These are phyloP conservation scores for Durusdinium trenchii DNA, from an alignment of 73 alveolate genomes.

Conservation along the genomic window DNA sequence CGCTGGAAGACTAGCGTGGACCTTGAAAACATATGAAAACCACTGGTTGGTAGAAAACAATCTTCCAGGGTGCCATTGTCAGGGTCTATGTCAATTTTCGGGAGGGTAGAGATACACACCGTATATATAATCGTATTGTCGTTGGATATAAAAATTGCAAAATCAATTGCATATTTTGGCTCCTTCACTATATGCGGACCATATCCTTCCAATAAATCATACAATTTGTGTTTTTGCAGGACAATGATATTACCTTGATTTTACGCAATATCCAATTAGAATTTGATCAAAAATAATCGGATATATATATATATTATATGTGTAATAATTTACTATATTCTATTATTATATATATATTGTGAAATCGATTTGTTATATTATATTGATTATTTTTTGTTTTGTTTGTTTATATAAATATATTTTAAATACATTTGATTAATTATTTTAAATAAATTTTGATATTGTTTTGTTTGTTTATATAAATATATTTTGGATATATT, in stretches of 20 bases:
- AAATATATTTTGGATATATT: neutral
- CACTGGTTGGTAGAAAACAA: too few species aligned
- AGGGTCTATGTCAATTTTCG: too few species aligned
- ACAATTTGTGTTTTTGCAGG: neutral
- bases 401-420: neutral
- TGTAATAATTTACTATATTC: neutral
- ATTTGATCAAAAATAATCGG: neutral
- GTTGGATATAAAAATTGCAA: neutral
- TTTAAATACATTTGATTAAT: neutral
- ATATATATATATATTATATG: neutral
- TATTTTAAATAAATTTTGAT: neutral
- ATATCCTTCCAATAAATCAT: neutral
- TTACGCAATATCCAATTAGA: neutral
- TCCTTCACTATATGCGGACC: neutral
- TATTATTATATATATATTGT: neutral
- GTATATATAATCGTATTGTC: too few species aligned
- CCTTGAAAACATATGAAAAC: too few species aligned
- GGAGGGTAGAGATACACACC: neutral
- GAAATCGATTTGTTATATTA: neutral
- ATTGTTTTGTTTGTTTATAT: neutral
- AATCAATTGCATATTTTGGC: neutral
- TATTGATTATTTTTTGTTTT: neutral
- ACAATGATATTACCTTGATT: too few species aligned
- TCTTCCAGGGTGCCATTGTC: too few species aligned
- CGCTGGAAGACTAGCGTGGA: too few species aligned